Percentiles rank a stretch among this genome's conserved stretches.
Evolutionary conservation across 176 grass and related monocot genomes (phyloP).

Genomic region (Carex scoparia): DNA sequence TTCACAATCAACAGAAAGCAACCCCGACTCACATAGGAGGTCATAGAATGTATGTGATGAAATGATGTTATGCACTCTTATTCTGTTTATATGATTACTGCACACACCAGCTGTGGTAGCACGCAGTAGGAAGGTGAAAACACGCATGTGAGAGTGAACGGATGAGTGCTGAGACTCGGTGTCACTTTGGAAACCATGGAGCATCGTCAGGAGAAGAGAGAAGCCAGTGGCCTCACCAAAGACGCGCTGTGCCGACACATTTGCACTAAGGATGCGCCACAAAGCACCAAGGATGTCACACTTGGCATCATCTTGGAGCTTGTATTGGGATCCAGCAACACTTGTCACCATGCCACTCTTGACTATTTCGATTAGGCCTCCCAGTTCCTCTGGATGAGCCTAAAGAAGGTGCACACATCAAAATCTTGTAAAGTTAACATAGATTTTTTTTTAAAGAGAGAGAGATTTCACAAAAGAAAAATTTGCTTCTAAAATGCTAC

Average conservation of each 20-base stretch:
- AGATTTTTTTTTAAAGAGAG: not conserved
- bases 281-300: conserved; percentile 86
- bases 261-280: conserved; percentile 93
- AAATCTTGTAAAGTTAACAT: not conserved
- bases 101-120: conserved; percentile 82
- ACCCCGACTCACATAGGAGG: conserved; percentile 85
- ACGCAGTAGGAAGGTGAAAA: conserved; percentile 86
- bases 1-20: conserved; percentile 90
- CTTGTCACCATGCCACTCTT: conserved; percentile 96
- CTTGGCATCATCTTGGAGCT: conserved; percentile 87
- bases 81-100: conserved; percentile 86
- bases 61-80: conserved; percentile 79
- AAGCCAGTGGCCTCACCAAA: conserved; percentile 99
- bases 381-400: conserved; percentile 97
- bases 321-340: conserved; percentile 73
- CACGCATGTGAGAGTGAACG: conserved; percentile 59
- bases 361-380: conserved; percentile 81
- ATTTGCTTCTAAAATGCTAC: not conserved
- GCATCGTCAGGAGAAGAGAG: conserved; percentile 81
- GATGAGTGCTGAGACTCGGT: conserved; percentile 39
- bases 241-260: conserved; percentile 71
- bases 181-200: conserved; percentile 81
- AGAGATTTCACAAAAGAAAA: not conserved
- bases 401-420: conserved; percentile 27
- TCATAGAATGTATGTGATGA: conserved; percentile 92